These are phyloP conservation scores for Metschnikowia proteae DNA, from an alignment of 805 yeast species.

Conservation along the genomic window DNA sequence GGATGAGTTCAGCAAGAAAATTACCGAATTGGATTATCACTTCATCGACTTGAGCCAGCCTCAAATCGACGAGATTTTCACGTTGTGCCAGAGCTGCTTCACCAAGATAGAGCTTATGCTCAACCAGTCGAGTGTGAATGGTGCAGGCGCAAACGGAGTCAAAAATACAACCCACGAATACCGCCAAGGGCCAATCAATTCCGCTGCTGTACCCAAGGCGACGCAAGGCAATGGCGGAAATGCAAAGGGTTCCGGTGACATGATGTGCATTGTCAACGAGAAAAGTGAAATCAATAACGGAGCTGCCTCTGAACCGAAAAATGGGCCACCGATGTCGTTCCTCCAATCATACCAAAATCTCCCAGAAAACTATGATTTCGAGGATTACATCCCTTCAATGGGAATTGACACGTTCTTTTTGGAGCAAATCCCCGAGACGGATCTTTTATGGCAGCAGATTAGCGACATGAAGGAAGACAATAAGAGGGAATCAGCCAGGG, in stretches of 20 bases:
- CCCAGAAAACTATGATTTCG: background rate
- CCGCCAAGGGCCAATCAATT: background rate
- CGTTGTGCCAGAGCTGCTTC: background rate
- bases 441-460: slow-evolving; percentile 11
- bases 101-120: background rate
- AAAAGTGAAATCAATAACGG: background rate
- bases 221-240: background rate
- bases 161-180: too few relatives aligned
- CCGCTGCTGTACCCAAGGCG: background rate
- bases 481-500: background rate
- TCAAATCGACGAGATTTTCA: slow-evolving; percentile 3
- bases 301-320: background rate
- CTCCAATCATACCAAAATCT: background rate
- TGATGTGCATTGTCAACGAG: background rate
- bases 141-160: background rate
- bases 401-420: background rate
- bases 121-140: background rate
- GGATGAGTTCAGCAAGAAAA: slow-evolving; percentile 1
- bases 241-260: background rate
- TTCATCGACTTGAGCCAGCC: slow-evolving; percentile 1
- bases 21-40: background rate
- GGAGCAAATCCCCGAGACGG: slow-evolving; percentile 6
- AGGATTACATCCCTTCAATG: background rate
- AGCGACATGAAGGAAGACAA: slow-evolving; percentile 5
- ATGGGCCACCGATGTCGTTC: background rate